Percentiles rank a stretch among this genome's conserved stretches.
Evolutionary conservation across 2,329 filamentous ascomycete genomes (phyloP).

Genomic region (Colletotrichum sansevieriae): DNA sequence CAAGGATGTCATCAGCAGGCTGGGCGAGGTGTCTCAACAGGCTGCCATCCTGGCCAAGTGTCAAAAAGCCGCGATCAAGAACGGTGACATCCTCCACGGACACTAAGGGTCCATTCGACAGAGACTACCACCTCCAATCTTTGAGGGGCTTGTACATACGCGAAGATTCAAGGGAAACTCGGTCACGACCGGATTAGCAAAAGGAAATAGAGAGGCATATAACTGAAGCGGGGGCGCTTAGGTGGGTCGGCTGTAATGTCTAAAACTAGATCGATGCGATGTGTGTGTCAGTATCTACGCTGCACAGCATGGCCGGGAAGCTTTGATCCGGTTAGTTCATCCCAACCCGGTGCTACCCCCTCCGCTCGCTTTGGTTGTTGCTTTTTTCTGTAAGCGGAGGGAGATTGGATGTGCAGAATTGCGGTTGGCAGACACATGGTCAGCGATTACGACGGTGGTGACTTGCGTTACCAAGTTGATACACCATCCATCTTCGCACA

Average conservation of each 20-base stretch:
- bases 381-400: not conserved
- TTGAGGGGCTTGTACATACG: not conserved
- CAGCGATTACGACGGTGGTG: no score
- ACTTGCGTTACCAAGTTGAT: no score
- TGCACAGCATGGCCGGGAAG: conserved; percentile 3
- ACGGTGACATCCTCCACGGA: conserved; percentile 44
- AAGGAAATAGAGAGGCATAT: conserved; percentile 15
- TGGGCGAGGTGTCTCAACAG: conserved; percentile 85
- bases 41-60: conserved; percentile 83
- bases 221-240: not conserved
- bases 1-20: conserved; percentile 79
- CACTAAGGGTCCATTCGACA: conserved; percentile 36
- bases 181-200: not conserved
- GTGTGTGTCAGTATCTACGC: not conserved
- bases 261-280: conserved; percentile 9
- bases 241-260: conserved; percentile 2
- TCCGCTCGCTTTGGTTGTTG: not conserved
- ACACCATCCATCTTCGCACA: no score
- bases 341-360: not conserved
- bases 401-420: no score
- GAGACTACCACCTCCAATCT: not conserved
- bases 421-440: no score
- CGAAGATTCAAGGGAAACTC: not conserved
- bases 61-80: conserved; percentile 64
- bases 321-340: conserved; percentile 6